A percentile compares a stretch with the other conserved stretches of the same genome.
These are phyloP conservation scores for Hymenoscyphus albidus DNA, from an alignment of 2,329 filamentous ascomycete genomes.

Conservation along the genomic window DNA sequence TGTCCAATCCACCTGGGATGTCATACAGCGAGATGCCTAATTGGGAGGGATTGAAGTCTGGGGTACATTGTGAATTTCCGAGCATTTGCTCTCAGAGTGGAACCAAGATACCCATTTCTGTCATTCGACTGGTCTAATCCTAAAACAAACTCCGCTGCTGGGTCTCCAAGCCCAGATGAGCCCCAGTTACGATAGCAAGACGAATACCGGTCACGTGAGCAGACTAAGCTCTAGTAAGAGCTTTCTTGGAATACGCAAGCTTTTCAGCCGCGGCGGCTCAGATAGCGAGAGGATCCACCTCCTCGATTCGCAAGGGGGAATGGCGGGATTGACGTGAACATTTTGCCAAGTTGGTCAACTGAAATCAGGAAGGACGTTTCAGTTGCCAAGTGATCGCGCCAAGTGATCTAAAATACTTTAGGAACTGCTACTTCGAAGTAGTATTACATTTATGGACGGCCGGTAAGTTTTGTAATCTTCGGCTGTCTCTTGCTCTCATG, in stretches of 20 bases:
- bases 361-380: constrained; percentile 7
- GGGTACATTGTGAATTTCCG: neutral
- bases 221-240: neutral
- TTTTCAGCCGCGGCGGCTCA: neutral
- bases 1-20: neutral
- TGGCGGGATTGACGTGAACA: neutral
- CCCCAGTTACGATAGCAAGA: neutral
- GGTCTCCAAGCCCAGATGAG: neutral
- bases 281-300: neutral
- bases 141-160: neutral
- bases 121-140: neutral
- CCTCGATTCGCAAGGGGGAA: neutral
- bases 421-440: neutral
- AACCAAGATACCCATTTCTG: neutral
- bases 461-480: neutral
- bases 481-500: neutral
- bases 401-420: constrained; percentile 6
- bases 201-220: neutral
- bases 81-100: neutral
- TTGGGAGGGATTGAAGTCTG: constrained; percentile 4
- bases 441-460: neutral
- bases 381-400: constrained; percentile 5
- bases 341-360: constrained; percentile 2
- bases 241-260: neutral
- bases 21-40: constrained; percentile 4